A percentile compares a stretch with the other conserved stretches of the same genome.
These are phyloP conservation scores for Aspergillus pseudotamarii DNA, from an alignment of 2,329 filamentous ascomycete species.

Conservation along the genomic window DNA sequence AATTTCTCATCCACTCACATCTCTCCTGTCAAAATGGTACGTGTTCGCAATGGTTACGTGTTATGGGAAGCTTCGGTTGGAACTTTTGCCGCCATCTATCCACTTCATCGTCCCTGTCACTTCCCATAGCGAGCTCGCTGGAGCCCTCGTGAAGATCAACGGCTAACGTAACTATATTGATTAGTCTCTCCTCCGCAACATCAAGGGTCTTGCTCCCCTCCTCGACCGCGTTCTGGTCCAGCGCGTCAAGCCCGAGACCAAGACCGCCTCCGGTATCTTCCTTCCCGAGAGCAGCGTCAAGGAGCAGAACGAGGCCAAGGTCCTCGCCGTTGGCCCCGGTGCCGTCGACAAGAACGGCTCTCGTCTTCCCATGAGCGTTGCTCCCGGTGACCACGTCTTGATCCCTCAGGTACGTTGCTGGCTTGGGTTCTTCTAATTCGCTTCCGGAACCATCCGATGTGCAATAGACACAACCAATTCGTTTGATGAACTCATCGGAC, in stretches of 20 bases:
- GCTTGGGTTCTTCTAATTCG: neutral
- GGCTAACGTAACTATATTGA: slow-evolving; percentile 10
- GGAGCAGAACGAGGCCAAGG: slow-evolving; percentile 97
- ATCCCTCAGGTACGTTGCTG: slow-evolving; percentile 78
- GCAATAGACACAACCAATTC: neutral
- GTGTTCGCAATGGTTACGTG: slow-evolving; percentile 10
- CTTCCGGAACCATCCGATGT: slow-evolving; percentile 13
- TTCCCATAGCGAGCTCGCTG: neutral
- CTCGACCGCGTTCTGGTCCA: slow-evolving; percentile 98
- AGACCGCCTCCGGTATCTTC: slow-evolving; percentile 96
- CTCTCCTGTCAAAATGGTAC: slow-evolving; percentile 28
- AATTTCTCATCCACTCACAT: slow-evolving; percentile 2
- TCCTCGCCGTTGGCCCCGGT: slow-evolving; percentile 92
- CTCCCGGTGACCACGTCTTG: slow-evolving; percentile 85
- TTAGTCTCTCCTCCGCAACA: slow-evolving; percentile 75
- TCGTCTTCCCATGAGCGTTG: slow-evolving; percentile 80
- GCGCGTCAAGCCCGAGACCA: slow-evolving; percentile 94
- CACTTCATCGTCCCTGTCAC: neutral
- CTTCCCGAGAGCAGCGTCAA: slow-evolving; percentile 95
- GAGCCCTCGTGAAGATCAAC: neutral
- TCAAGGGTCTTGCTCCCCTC: slow-evolving; percentile 92
- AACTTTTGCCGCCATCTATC: slow-evolving; percentile 11
- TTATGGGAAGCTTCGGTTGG: slow-evolving; percentile 6
- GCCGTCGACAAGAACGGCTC: slow-evolving; percentile 85
- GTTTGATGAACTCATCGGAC: neutral